Percentiles rank a stretch among this genome's conserved stretches.
phyloP scores from a whole-genome alignment of 2,329 filamentous ascomycete genomes.

The Apiospora koreana region DNA sequence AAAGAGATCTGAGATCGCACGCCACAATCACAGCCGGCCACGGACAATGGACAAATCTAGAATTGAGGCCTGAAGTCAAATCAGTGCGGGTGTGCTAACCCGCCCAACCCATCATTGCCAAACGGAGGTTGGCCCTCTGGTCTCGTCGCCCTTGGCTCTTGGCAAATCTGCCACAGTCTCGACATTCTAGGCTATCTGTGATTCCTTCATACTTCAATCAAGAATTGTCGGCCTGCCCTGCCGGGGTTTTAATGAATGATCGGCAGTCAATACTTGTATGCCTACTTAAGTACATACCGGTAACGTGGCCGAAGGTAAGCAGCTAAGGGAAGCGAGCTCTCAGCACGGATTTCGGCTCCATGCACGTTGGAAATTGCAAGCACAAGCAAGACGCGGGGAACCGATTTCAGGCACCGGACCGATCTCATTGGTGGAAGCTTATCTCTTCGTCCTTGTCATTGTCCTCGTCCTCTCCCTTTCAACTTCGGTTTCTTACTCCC shows the following conservation, averaged over 20 bases:
- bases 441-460: background rate
- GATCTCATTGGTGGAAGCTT: background rate
- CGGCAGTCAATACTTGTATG: background rate
- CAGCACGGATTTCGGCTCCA: background rate
- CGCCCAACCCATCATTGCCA: too few species aligned
- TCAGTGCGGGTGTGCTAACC: background rate
- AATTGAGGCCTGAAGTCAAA: background rate
- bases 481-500: background rate
- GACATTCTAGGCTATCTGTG: too few species aligned
- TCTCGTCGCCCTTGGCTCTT: too few species aligned
- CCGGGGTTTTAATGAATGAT: background rate
- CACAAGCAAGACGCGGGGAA: background rate
- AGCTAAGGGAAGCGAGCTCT: background rate
- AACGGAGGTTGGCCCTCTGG: too few species aligned
- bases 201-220: too few species aligned
- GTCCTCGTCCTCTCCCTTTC: background rate
- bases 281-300: background rate
- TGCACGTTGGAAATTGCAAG: background rate
- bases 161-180: too few species aligned
- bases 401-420: background rate
- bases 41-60: background rate
- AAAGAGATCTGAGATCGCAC: background rate
- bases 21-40: background rate
- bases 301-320: background rate
- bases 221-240: background rate